A percentile compares a stretch with the other conserved stretches of the same genome.
Evolutionary conservation across 805 yeast genomes (phyloP).

Genomic region (Wickerhamiella domercqiae): DNA sequence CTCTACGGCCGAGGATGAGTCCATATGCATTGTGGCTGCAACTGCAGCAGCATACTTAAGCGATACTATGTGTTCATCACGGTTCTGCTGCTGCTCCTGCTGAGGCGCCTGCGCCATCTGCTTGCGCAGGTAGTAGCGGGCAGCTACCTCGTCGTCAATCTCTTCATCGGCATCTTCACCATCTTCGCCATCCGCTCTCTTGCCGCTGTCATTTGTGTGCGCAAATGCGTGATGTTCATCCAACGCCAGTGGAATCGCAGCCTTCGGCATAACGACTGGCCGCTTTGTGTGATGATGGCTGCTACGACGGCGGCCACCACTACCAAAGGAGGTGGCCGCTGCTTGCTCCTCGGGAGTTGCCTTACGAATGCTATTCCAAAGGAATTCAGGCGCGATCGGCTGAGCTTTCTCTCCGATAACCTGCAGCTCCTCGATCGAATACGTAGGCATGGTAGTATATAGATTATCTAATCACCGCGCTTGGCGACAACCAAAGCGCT

Average conservation of each 20-base stretch:
- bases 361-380: slow-evolving; percentile 17
- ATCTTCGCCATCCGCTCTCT: slow-evolving; percentile 4
- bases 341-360: slow-evolving; percentile 5
- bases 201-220: slow-evolving; percentile 2
- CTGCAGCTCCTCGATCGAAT: slow-evolving; percentile 18
- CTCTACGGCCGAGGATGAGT: slow-evolving; percentile 4
- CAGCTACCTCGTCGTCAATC: slow-evolving; percentile 21
- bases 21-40: slow-evolving; percentile 17
- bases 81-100: slow-evolving; percentile 5
- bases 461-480: slow-evolving; percentile 1
- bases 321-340: neutral
- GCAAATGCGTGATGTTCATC: slow-evolving; percentile 8
- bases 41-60: slow-evolving; percentile 18
- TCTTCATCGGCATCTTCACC: slow-evolving; percentile 15
- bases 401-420: slow-evolving; percentile 18
- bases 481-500: too few species aligned
- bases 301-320: slow-evolving; percentile 11
- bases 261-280: slow-evolving; percentile 15
- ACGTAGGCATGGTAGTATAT: slow-evolving; percentile 21
- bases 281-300: slow-evolving; percentile 12
- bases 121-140: slow-evolving; percentile 15
- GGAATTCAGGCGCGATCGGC: slow-evolving; percentile 20
- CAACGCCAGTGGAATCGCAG: slow-evolving; percentile 14
- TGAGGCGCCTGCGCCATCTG: slow-evolving; percentile 4
- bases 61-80: slow-evolving; percentile 13